Base-by-base conservation (phyloP, 2,329 filamentous ascomycete species). In the Penicillium sp. region DNA sequence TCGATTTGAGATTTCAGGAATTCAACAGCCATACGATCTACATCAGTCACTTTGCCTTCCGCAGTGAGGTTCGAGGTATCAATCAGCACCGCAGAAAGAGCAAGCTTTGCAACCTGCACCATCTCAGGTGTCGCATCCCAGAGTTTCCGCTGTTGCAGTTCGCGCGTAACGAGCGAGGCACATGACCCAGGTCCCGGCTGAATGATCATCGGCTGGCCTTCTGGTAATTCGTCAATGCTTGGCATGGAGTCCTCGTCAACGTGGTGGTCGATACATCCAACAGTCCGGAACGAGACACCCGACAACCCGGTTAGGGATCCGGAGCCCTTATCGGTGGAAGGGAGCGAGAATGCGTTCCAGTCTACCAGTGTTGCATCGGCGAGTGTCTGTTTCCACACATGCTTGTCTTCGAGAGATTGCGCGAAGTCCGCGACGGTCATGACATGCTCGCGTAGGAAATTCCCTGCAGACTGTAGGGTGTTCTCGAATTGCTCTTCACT, bases 201-300 rank as follows among this genome's bases (percentile, higher is more conserved):
- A 38, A 88, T 80, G 23, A 85, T 72, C 27, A 81, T 75, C 9
- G 82, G 83, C 38, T 82, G 75, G 3, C 70, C 69, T 0, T 62
- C 68, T 0, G 79, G 78, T 23, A 70, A 36, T 5, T 45, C 33
- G 4, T 60, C 64, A 3, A 76, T 68, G 12, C 68, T 38, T 0
- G 82, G 77, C 3, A 86, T 77, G 54, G 77, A 80, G 15, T 73
- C 60, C 65, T 88, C 85, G 54, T 88, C 84, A 4, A 81, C 79
- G 63, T 87, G 86, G 66, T 88, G 85, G 66, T 88, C 85, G 54
- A 88, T 83, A 45, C 82, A 82, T 5, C 82, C 84, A 3, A 77
- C 66, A 2, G 86, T 78, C 17, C 74, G 73, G 51, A 78, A 72
- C 2, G 67, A 63, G 3, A 72, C 65, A 5, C 72, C 65, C 47